Conservation (phyloP, 306 rosid genomes). For the Pyrus betulifolia region DNA sequence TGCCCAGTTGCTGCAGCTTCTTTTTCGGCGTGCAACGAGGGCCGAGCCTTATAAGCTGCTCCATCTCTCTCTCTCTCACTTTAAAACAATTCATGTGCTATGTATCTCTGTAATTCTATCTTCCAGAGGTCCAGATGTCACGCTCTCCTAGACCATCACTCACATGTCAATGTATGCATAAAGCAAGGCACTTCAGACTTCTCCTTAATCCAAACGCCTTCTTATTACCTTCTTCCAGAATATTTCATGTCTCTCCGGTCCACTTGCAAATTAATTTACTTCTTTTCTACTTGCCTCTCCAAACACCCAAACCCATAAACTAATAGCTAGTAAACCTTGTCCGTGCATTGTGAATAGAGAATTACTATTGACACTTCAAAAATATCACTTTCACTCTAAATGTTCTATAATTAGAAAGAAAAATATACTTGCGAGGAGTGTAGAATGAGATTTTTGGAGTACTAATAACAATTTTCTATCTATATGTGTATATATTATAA, state of each 20-base stretch:
- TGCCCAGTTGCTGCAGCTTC: constrained; percentile 22
- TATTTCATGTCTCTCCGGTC: not conserved
- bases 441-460: too few relatives aligned
- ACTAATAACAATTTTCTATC: too few relatives aligned
- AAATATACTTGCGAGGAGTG: too few relatives aligned
- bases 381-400: too few relatives aligned
- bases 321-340: too few relatives aligned
- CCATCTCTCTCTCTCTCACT: constrained; percentile 4
- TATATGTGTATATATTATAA: too few relatives aligned
- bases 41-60: not conserved
- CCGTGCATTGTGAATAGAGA: too few relatives aligned
- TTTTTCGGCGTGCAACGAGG: constrained; percentile 41
- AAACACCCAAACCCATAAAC: not conserved
- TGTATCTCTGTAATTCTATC: not conserved
- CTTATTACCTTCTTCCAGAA: constrained; percentile 12
- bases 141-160: constrained; percentile 14
- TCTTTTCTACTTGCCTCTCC: not conserved
- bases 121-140: constrained; percentile 5
- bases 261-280: not conserved
- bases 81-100: not conserved
- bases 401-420: too few relatives aligned
- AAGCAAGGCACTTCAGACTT: constrained; percentile 44
- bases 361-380: too few relatives aligned
- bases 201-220: constrained; percentile 25
- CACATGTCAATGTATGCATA: constrained; percentile 58